Conservation (phyloP, 345 rosid genomes). For the Alliaria petiolata region DNA sequence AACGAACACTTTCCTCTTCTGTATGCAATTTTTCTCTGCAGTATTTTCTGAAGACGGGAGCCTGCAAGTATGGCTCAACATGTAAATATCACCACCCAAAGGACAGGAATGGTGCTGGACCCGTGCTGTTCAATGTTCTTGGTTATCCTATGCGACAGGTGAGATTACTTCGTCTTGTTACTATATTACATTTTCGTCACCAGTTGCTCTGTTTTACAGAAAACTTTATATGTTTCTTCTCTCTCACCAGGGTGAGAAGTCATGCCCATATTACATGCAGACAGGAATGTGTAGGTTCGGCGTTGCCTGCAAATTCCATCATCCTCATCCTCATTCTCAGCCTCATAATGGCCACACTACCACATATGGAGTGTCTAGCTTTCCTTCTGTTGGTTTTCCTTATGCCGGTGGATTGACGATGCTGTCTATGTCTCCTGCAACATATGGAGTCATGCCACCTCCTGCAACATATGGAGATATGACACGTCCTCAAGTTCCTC, state of each 20-base stretch:
- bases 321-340: slow-evolving; percentile 54
- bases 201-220: neutral
- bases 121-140: slow-evolving; percentile 55
- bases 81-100: slow-evolving; percentile 91
- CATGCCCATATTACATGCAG: slow-evolving; percentile 77
- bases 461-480: slow-evolving; percentile 42
- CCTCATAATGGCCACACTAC: slow-evolving; percentile 42
- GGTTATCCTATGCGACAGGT: slow-evolving; percentile 88
- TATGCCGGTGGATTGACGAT: slow-evolving; percentile 53
- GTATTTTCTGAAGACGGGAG: slow-evolving; percentile 82
- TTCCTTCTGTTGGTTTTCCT: slow-evolving; percentile 51
- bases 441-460: slow-evolving; percentile 42
- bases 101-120: slow-evolving; percentile 87
- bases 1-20: slow-evolving; percentile 1
- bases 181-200: neutral
- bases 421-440: slow-evolving; percentile 53
- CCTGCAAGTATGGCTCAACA: slow-evolving; percentile 77
- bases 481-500: slow-evolving; percentile 42
- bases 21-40: slow-evolving; percentile 29
- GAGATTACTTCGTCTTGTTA: neutral
- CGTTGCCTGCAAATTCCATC: slow-evolving; percentile 80
- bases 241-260: slow-evolving; percentile 62
- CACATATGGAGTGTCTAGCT: slow-evolving; percentile 45
- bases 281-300: slow-evolving; percentile 76
- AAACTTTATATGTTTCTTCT: neutral